Conservation (phyloP, 306 rosid species). For the Cicer bijugum region DNA sequence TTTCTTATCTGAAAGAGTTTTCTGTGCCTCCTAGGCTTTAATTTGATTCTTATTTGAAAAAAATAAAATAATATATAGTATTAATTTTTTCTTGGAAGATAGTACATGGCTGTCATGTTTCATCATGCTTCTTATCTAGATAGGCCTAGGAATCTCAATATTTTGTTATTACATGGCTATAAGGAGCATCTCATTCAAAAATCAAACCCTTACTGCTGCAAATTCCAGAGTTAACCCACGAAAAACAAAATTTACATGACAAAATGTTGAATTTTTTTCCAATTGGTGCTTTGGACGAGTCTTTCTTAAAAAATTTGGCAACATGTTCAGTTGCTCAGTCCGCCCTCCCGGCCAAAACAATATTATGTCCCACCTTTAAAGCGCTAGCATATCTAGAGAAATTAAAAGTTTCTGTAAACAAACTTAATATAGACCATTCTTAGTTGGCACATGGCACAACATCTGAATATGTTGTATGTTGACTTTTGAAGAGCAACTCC, state of each 20-base stretch:
- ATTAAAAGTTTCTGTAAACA: background rate
- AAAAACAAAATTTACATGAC: conserved; percentile 1
- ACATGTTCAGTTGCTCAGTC: background rate
- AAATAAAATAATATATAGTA: background rate
- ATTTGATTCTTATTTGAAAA: background rate
- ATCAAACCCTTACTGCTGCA: background rate
- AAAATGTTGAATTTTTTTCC: background rate
- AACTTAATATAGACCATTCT: conserved; percentile 5
- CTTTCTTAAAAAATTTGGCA: background rate
- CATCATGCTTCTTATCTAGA: conserved; percentile 25
- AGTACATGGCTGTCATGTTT: conserved; percentile 28
- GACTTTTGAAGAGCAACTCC: background rate
- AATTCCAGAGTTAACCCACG: conserved; percentile 12
- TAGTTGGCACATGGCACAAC: background rate
- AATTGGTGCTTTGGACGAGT: background rate
- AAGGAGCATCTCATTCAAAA: conserved; percentile 12
- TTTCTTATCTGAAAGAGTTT: conserved; percentile 32
- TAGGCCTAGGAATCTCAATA: conserved; percentile 26
- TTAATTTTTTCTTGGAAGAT: conserved; percentile 37
- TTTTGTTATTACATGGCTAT: background rate
- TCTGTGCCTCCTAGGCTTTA: conserved; percentile 30
- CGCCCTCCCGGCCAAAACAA: background rate
- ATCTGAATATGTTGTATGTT: background rate
- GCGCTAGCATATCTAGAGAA: background rate
- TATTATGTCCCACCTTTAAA: conserved; percentile 4